phyloP scores from a whole-genome alignment of 345 rosid genomes.

The Cochlearia excelsa region DNA sequence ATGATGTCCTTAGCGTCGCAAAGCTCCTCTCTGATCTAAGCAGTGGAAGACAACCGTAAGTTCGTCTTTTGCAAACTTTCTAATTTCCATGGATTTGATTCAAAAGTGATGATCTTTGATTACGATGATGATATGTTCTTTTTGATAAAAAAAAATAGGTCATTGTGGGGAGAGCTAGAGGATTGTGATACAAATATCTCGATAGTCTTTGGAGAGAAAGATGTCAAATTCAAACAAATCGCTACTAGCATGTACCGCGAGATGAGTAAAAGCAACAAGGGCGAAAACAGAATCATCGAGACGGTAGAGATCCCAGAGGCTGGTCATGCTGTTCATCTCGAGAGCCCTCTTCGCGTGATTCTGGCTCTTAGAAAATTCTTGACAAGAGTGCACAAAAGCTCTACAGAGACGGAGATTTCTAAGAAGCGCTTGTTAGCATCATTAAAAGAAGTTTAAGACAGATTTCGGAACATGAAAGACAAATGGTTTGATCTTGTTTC shows the following conservation, averaged over 20 bases:
- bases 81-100: background rate
- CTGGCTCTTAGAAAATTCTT: slow-evolving; percentile 57
- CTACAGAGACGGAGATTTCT: slow-evolving; percentile 23
- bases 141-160: slow-evolving; percentile 38
- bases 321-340: slow-evolving; percentile 92
- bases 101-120: background rate
- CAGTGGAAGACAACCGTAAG: slow-evolving; percentile 86
- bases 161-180: slow-evolving; percentile 84
- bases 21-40: slow-evolving; percentile 73
- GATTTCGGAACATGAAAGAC: slow-evolving; percentile 12
- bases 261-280: slow-evolving; percentile 32
- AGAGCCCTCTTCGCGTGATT: slow-evolving; percentile 65
- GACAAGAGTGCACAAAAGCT: slow-evolving; percentile 30
- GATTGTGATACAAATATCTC: slow-evolving; percentile 51
- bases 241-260: slow-evolving; percentile 46
- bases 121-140: slow-evolving; percentile 12
- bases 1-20: slow-evolving; percentile 57
- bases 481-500: slow-evolving; percentile 11
- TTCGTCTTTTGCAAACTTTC: background rate
- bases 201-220: slow-evolving; percentile 65
- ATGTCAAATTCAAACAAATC: slow-evolving; percentile 63
- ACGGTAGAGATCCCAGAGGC: slow-evolving; percentile 53
- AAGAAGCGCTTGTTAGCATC: slow-evolving; percentile 27
- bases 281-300: slow-evolving; percentile 35
- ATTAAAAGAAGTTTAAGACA: slow-evolving; percentile 27